Evolutionary conservation across 2,329 filamentous ascomycete species (phyloP).

Genomic region (Nigrograna mackinnonii): DNA sequence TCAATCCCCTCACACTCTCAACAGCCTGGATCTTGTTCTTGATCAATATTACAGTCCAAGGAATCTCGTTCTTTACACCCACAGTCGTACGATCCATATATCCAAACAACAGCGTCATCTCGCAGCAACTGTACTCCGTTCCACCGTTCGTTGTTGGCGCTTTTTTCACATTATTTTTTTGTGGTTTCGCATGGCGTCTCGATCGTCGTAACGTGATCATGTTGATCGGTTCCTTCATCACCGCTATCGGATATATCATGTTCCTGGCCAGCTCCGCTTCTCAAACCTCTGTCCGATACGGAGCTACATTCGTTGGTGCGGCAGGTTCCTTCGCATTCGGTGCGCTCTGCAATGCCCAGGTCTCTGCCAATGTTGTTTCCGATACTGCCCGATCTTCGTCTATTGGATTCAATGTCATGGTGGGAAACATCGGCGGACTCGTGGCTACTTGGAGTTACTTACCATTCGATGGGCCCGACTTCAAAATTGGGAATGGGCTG

Average conservation of each 20-base stretch:
- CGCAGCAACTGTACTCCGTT: neutral
- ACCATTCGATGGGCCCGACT: neutral
- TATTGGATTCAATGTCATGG: neutral
- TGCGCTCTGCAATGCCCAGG: neutral
- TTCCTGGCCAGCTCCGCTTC: neutral
- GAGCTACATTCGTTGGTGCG: neutral
- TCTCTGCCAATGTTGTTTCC: neutral
- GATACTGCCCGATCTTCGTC: neutral
- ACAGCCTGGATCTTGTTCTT: neutral
- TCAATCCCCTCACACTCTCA: neutral
- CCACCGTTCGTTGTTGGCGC: neutral
- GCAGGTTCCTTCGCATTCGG: neutral
- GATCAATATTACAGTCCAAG: neutral
- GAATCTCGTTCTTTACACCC: neutral
- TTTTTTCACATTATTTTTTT: neutral
- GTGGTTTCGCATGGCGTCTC: neutral
- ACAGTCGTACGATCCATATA: neutral
- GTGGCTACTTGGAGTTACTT: neutral
- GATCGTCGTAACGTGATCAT: neutral
- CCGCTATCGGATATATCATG: neutral
- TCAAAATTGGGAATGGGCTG: neutral
- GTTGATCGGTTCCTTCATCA: neutral
- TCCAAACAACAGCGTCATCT: neutral
- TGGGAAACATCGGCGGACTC: slow-evolving; percentile 1
- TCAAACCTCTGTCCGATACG: neutral